These are phyloP conservation scores for Huntiella savannae DNA, from an alignment of 2,329 filamentous ascomycete genomes.

Conservation along the genomic window DNA sequence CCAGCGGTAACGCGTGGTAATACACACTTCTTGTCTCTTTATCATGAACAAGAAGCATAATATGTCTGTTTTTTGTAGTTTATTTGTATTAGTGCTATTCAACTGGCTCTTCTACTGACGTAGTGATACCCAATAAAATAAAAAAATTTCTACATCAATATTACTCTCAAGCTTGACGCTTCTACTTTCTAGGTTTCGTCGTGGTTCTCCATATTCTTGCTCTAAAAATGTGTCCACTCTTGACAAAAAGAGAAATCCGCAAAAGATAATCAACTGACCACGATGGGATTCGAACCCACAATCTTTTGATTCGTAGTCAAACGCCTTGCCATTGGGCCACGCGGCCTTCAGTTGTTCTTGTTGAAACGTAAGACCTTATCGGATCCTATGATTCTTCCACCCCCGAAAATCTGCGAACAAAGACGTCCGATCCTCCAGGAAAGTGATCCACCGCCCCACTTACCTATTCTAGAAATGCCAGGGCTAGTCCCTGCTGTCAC, in stretches of 20 bases:
- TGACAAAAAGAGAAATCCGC: neutral
- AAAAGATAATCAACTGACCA: conserved; percentile 1
- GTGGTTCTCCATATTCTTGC: neutral
- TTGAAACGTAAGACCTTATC: neutral
- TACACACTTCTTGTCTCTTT: neutral
- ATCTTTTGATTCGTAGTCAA: conserved; percentile 11
- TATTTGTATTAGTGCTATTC: conserved; percentile 10
- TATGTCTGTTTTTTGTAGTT: conserved; percentile 7
- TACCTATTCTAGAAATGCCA: no score
- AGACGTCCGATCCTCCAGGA: no score
- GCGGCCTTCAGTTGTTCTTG: neutral
- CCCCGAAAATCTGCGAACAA: no score
- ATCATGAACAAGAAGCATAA: conserved; percentile 7
- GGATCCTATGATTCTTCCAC: no score
- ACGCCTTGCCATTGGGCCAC: conserved; percentile 10
- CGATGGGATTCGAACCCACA: conserved; percentile 10
- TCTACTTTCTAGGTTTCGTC: neutral
- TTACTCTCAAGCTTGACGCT: neutral
- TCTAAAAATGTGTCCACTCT: neutral
- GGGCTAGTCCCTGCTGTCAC: no score
- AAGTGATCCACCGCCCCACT: no score
- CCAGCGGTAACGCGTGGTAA: neutral
- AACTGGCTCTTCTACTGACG: conserved; percentile 6
- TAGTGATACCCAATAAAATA: conserved; percentile 7
- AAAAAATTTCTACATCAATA: neutral